These are phyloP conservation scores for Myriosclerotinia duriaeana DNA, from an alignment of 2,329 filamentous ascomycete genomes.

Conservation along the genomic window DNA sequence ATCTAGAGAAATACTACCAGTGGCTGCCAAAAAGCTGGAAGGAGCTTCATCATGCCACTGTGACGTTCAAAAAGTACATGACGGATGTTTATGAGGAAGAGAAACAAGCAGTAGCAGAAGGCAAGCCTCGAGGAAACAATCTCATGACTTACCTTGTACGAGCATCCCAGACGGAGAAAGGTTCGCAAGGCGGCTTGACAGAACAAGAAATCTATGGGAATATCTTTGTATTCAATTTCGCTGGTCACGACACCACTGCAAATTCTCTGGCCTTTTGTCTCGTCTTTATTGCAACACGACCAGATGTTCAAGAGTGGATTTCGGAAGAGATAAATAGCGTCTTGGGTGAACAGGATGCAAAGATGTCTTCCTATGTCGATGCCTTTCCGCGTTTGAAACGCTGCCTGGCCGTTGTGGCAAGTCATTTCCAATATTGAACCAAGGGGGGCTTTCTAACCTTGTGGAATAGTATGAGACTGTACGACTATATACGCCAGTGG, in stretches of 20 bases:
- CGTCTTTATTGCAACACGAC: slow-evolving; percentile 5
- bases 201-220: slow-evolving; percentile 22
- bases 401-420: slow-evolving; percentile 11
- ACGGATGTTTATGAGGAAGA: slow-evolving; percentile 18
- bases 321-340: slow-evolving; percentile 7
- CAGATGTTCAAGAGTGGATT: slow-evolving; percentile 21
- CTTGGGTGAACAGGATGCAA: slow-evolving; percentile 12
- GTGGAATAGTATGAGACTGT: slow-evolving; percentile 13
- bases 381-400: slow-evolving; percentile 16
- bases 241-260: slow-evolving; percentile 15
- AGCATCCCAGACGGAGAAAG: slow-evolving; percentile 13
- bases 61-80: slow-evolving; percentile 22
- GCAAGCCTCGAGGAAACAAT: slow-evolving; percentile 5
- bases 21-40: slow-evolving; percentile 23
- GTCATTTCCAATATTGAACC: neutral
- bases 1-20: slow-evolving; percentile 13
- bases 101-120: slow-evolving; percentile 7
- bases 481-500: slow-evolving; percentile 12
- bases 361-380: slow-evolving; percentile 5
- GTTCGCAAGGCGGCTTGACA: slow-evolving; percentile 12
- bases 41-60: slow-evolving; percentile 12
- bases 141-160: slow-evolving; percentile 22
- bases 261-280: slow-evolving; percentile 11
- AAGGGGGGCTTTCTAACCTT: neutral
- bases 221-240: slow-evolving; percentile 21